A percentile compares a stretch with the other conserved stretches of the same genome.
Evolutionary conservation across 306 rosid genomes (phyloP).

Genomic region (Carpinus fangiana): DNA sequence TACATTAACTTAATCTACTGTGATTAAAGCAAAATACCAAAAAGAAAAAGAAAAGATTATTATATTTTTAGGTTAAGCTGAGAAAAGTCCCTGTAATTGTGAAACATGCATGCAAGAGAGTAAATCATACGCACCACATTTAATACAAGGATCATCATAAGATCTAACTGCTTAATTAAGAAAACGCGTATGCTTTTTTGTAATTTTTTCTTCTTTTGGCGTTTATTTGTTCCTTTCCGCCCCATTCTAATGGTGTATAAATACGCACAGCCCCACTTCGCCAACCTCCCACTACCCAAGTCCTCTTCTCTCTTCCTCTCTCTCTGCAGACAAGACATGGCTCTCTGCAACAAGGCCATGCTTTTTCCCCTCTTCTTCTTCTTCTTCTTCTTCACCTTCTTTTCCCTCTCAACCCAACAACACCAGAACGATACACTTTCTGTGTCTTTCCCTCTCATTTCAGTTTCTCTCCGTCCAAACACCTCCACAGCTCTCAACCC

Average conservation of each 20-base stretch:
- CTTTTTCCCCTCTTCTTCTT: constrained; percentile 26
- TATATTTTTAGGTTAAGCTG: background rate
- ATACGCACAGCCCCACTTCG: constrained; percentile 24
- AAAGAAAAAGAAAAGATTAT: background rate
- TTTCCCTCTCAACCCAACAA: constrained; percentile 16
- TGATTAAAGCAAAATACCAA: background rate
- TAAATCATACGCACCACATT: background rate
- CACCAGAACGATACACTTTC: constrained; percentile 31
- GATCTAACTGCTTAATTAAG: constrained; percentile 42
- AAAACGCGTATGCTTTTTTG: constrained; percentile 50
- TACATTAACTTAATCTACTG: background rate
- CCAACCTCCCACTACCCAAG: background rate
- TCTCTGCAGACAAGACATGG: constrained; percentile 23
- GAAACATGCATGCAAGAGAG: background rate
- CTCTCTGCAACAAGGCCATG: constrained; percentile 22
- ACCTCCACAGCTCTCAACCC: constrained; percentile 22
- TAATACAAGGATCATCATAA: constrained; percentile 14
- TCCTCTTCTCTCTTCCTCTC: background rate
- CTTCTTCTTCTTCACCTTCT: constrained; percentile 16
- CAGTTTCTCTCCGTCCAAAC: constrained; percentile 36
- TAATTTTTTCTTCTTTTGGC: constrained; percentile 25
- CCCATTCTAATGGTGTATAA: constrained; percentile 22
- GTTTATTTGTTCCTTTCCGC: constrained; percentile 9
- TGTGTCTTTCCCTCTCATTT: constrained; percentile 53
- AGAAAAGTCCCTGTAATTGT: background rate